Evolutionary conservation across 768 basidiomycete species (phyloP).

Genomic region (Auricularia heimuer): DNA sequence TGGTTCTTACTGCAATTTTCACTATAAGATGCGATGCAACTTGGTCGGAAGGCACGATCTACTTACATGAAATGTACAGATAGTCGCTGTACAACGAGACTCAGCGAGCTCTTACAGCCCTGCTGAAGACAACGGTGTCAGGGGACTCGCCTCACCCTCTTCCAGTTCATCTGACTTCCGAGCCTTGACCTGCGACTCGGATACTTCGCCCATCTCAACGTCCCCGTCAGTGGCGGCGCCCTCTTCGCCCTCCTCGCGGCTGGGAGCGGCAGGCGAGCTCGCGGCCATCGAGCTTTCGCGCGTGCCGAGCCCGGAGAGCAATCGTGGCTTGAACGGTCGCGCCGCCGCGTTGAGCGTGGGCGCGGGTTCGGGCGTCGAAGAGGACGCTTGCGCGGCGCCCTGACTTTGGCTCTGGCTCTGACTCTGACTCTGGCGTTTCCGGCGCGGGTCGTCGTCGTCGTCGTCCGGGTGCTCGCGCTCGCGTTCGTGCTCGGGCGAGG

Average conservation of each 20-base stretch:
- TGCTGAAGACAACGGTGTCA: background rate
- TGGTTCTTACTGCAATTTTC: no score
- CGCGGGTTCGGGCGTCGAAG: background rate
- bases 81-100: no score
- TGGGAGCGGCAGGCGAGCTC: background rate
- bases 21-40: no score
- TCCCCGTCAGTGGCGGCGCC: conserved; percentile 29
- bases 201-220: conserved; percentile 88
- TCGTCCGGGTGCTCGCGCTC: background rate
- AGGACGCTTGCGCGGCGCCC: background rate
- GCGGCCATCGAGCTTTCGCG: background rate
- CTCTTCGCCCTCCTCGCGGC: conserved; percentile 6
- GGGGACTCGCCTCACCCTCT: conserved; percentile 68
- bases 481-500: conserved; percentile 10
- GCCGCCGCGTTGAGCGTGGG: conserved; percentile 23
- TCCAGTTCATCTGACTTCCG: conserved; percentile 57
- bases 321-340: conserved; percentile 22
- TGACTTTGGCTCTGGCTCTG: background rate
- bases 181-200: conserved; percentile 55
- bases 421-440: background rate
- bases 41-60: no score
- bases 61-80: no score
- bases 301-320: conserved; percentile 13
- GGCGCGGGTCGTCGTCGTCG: conserved; percentile 5
- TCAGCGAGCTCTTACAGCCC: no score